phyloP scores from a whole-genome alignment of 345 rosid species.

The Eucalyptus lansdowneana region DNA sequence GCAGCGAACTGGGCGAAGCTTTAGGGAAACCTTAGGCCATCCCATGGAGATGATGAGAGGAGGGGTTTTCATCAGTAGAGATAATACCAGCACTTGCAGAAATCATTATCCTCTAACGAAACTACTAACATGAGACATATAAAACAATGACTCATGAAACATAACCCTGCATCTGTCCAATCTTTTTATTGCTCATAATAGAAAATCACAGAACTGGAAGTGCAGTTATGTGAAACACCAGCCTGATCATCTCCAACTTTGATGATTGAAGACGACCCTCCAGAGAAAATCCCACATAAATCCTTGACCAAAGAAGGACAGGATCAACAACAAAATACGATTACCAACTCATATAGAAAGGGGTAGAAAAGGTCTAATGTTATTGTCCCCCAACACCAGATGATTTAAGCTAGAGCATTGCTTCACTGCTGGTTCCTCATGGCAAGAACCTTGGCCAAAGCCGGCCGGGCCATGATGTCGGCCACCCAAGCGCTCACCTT shows the following conservation, averaged over 20 bases:
- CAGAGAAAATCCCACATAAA: neutral
- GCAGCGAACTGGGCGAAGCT: neutral
- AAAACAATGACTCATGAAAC: neutral
- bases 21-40: neutral
- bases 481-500: constrained; percentile 1
- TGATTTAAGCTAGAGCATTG: neutral
- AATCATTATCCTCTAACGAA: neutral
- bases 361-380: constrained; percentile 41
- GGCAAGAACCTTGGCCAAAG: constrained; percentile 43
- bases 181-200: neutral
- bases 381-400: constrained; percentile 32
- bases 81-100: neutral
- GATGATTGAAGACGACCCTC: neutral
- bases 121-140: neutral
- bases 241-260: neutral
- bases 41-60: neutral
- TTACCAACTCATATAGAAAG: neutral
- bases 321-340: neutral
- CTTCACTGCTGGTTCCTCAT: neutral
- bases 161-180: neutral
- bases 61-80: neutral
- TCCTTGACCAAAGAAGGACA: neutral
- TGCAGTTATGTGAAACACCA: neutral
- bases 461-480: constrained; percentile 16
- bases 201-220: neutral